phyloP scores from a whole-genome alignment of 1,284 basidiomycete genomes.

The Rhodotorula sp. region DNA sequence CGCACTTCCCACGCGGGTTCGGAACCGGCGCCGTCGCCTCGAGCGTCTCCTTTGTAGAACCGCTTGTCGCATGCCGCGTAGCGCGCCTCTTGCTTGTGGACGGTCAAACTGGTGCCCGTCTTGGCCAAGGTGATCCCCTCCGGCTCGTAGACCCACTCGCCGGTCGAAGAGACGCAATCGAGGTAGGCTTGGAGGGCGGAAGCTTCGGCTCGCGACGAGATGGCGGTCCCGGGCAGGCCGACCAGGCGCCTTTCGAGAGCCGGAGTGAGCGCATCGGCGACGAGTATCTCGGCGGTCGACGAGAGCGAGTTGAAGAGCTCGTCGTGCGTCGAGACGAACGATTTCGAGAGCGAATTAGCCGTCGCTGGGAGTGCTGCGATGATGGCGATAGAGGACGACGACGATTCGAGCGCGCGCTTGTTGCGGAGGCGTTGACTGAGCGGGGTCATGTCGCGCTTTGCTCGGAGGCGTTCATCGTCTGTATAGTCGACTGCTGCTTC shows the following conservation, averaged over 20 bases:
- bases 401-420: background rate
- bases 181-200: slow-evolving; percentile 41
- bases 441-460: background rate
- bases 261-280: background rate
- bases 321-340: slow-evolving; percentile 1
- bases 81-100: slow-evolving; percentile 45
- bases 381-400: background rate
- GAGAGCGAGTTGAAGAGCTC: slow-evolving; percentile 7
- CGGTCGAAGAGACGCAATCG: slow-evolving; percentile 42
- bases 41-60: slow-evolving; percentile 41
- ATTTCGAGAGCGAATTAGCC: slow-evolving; percentile 1
- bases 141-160: slow-evolving; percentile 44
- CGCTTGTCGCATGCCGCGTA: slow-evolving; percentile 46
- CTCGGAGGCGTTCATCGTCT: background rate
- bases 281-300: background rate
- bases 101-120: slow-evolving; percentile 28
- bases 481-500: too few relatives aligned
- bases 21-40: background rate
- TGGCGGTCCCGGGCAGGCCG: slow-evolving; percentile 45
- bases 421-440: background rate
- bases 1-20: slow-evolving; percentile 41
- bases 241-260: background rate
- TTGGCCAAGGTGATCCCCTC: slow-evolving; percentile 16
- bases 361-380: background rate
- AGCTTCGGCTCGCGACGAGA: slow-evolving; percentile 33